Conservation (phyloP, 192 early-diverging fungal species). For the Backusella macrospora region DNA sequence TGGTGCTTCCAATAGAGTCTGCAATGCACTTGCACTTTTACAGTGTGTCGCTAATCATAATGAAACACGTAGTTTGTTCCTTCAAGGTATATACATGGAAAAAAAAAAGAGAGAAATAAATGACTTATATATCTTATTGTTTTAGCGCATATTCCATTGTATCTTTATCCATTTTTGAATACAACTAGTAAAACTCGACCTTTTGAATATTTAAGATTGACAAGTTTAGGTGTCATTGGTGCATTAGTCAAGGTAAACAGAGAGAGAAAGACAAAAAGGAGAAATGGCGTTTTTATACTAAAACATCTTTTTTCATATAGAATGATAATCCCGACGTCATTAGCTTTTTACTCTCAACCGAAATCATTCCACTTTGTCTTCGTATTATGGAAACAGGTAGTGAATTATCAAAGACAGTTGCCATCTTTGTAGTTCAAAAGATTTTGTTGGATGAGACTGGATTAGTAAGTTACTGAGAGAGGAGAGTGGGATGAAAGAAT, state of each 20-base stretch:
- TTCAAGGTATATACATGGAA: conserved; percentile 65
- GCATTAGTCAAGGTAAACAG: conserved; percentile 88
- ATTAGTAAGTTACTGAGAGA: conserved; percentile 50
- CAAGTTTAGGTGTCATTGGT: conserved; percentile 94
- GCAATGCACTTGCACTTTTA: conserved; percentile 92
- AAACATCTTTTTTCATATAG: conserved; percentile 20
- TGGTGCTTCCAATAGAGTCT: conserved; percentile 92
- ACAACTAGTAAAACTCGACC: conserved; percentile 93
- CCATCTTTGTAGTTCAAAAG: conserved; percentile 99
- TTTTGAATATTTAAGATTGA: conserved; percentile 95
- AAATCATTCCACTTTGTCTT: conserved; percentile 97
- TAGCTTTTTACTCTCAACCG: conserved; percentile 91
- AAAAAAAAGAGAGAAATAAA: neutral
- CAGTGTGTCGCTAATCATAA: conserved; percentile 96
- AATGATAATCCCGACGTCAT: conserved; percentile 97
- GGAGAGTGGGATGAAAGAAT: conserved; percentile 26
- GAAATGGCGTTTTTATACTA: neutral
- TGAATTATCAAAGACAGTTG: conserved; percentile 97
- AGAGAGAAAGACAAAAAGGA: neutral
- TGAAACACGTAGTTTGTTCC: conserved; percentile 83
- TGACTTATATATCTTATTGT: neutral
- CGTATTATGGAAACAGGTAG: conserved; percentile 98
- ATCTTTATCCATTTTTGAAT: conserved; percentile 98
- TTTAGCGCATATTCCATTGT: conserved; percentile 92
- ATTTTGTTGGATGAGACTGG: conserved; percentile 95